phyloP scores from a whole-genome alignment of 164 flowering plant genomes.

The Pachysandra terminalis region DNA sequence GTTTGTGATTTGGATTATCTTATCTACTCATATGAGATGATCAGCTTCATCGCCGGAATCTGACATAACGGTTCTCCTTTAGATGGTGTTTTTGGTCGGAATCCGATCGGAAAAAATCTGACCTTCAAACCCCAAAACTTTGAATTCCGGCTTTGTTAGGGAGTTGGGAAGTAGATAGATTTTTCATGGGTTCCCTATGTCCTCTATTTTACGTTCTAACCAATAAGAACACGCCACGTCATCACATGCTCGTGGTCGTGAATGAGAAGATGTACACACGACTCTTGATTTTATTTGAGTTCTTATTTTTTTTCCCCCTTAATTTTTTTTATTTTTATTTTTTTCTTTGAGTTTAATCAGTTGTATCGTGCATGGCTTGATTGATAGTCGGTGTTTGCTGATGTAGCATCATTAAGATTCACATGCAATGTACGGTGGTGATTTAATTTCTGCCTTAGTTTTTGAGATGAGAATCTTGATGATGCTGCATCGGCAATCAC shows the following conservation, averaged over 20 bases:
- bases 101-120: neutral
- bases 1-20: neutral
- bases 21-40: neutral
- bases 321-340: too few species aligned
- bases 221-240: slow-evolving; percentile 19
- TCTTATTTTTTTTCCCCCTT: neutral
- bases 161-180: slow-evolving; percentile 7
- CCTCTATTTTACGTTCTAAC: slow-evolving; percentile 13
- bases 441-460: slow-evolving; percentile 1
- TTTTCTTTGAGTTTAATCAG: too few species aligned
- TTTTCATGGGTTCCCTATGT: slow-evolving; percentile 10
- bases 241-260: slow-evolving; percentile 8
- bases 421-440: slow-evolving; percentile 28
- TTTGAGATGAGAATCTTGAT: slow-evolving; percentile 68
- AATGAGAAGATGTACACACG: slow-evolving; percentile 7
- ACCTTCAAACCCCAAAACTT: neutral
- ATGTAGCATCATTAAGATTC: slow-evolving; percentile 50
- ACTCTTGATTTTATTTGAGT: neutral
- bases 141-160: neutral
- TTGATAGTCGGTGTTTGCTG: slow-evolving; percentile 39
- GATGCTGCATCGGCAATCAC: slow-evolving; percentile 69
- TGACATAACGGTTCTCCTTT: neutral
- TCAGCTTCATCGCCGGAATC: too few species aligned
- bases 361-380: slow-evolving; percentile 4
- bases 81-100: neutral